A percentile compares a stretch with the other conserved stretches of the same genome.
Conservation (phyloP, 2,329 filamentous ascomycete genomes). For the Thielaviopsis populi region DNA sequence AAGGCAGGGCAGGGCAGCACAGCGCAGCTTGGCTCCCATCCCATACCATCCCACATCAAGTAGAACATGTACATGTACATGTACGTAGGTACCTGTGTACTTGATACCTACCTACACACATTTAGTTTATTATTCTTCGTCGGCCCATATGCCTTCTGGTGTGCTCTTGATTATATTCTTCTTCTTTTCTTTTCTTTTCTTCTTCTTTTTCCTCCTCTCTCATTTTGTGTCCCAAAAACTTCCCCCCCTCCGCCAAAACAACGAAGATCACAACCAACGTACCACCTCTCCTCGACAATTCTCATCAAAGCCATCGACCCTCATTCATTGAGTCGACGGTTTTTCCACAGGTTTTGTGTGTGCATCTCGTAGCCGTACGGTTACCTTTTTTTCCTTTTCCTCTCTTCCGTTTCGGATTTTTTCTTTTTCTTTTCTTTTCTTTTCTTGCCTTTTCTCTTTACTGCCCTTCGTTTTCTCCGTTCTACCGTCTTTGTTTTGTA, state of each 20-base stretch:
- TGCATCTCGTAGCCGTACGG: conserved; percentile 10
- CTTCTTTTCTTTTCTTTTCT: background rate
- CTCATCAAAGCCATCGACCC: conserved; percentile 9
- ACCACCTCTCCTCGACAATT: conserved; percentile 17
- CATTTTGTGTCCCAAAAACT: background rate
- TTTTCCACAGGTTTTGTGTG: conserved; percentile 17
- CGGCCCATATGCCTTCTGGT: conserved; percentile 3
- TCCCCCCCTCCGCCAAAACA: conserved; percentile 9
- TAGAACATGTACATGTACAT: background rate
- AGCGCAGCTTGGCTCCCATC: background rate
- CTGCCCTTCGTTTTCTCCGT: background rate
- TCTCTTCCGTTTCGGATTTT: conserved; percentile 1
- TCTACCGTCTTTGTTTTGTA: conserved; percentile 2
- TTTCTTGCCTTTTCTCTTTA: conserved; percentile 2
- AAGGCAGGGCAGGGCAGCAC: no score
- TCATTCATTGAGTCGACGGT: conserved; percentile 5
- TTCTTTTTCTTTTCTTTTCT: conserved; percentile 6
- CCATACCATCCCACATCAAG: no score
- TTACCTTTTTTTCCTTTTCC: conserved; percentile 3
- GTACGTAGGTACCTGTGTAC: conserved; percentile 3
- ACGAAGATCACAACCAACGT: conserved; percentile 13
- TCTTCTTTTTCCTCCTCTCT: background rate
- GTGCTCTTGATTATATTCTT: conserved; percentile 6
- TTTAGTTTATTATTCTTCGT: conserved; percentile 7
- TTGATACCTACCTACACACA: conserved; percentile 4